phyloP scores from a whole-genome alignment of 208 protist species.

The Porcisia deanei region DNA sequence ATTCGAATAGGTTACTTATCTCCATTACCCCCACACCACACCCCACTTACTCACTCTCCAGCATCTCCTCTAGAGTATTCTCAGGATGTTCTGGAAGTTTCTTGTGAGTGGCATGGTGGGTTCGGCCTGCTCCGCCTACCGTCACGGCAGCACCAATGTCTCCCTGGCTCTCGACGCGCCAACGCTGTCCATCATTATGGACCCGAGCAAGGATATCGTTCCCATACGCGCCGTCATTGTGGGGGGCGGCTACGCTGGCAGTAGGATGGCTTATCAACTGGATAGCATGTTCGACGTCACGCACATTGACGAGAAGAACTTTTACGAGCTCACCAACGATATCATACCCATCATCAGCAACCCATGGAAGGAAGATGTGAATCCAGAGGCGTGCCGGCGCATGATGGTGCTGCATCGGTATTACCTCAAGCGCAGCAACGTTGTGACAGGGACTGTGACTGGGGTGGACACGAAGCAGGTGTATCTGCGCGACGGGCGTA shows the following conservation, averaged over 20 bases:
- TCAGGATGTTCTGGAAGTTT: slow-evolving; percentile 60
- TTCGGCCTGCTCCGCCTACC: slow-evolving; percentile 42
- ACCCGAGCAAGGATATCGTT: slow-evolving; percentile 73
- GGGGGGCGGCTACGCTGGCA: slow-evolving; percentile 83
- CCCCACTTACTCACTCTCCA: not conserved
- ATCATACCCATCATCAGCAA: slow-evolving; percentile 77
- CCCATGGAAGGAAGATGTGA: slow-evolving; percentile 58
- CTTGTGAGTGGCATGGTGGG: slow-evolving; percentile 41
- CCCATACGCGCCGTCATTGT: slow-evolving; percentile 80
- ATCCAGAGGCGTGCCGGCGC: slow-evolving; percentile 67
- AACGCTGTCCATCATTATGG: slow-evolving; percentile 74
- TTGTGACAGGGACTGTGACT: slow-evolving; percentile 80
- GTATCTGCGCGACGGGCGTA: slow-evolving; percentile 62
- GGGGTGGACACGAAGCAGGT: slow-evolving; percentile 69
- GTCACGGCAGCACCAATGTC: slow-evolving; percentile 17
- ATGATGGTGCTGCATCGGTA: slow-evolving; percentile 85
- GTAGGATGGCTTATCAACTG: slow-evolving; percentile 72
- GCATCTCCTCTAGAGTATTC: not conserved
- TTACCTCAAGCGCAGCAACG: slow-evolving; percentile 86
- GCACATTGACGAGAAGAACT: slow-evolving; percentile 90
- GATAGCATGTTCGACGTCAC: slow-evolving; percentile 89
- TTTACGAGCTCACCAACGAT: slow-evolving; percentile 84
- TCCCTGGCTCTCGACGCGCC: slow-evolving; percentile 60
- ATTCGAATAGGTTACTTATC: no score
- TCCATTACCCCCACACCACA: not conserved